phyloP scores from a whole-genome alignment of 75 land plant genomes.

The Ceratopteris richardii region DNA sequence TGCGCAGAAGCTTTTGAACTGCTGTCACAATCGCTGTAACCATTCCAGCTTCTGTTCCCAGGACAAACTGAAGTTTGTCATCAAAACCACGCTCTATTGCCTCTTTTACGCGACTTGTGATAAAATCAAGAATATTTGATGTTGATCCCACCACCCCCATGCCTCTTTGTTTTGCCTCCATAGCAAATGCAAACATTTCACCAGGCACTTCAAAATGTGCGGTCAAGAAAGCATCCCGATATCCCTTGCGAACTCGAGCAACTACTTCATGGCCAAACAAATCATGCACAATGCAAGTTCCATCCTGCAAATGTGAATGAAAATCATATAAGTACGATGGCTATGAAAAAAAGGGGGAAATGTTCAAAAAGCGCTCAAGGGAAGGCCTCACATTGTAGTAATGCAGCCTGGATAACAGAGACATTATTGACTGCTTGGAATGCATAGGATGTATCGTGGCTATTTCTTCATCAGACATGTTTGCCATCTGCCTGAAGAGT shows the following conservation, averaged over 20 bases:
- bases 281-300: conserved; percentile 88
- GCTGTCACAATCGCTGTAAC: conserved; percentile 89
- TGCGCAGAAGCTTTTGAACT: conserved; percentile 47
- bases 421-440: conserved; percentile 49
- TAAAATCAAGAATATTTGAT: conserved; percentile 81
- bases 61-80: conserved; percentile 88
- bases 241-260: conserved; percentile 60
- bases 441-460: conserved; percentile 75
- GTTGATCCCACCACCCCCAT: conserved; percentile 99
- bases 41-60: conserved; percentile 99
- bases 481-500: conserved; percentile 68
- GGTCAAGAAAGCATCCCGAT: conserved; percentile 83
- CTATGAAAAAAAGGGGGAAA: not conserved
- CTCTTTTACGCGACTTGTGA: conserved; percentile 57
- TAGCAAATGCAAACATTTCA: conserved; percentile 91
- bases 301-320: conserved; percentile 48
- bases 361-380: no score
- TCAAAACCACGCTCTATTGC: conserved; percentile 62
- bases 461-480: conserved; percentile 80
- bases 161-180: conserved; percentile 92
- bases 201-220: conserved; percentile 99
- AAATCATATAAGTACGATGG: not conserved
- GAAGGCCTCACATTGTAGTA: conserved; percentile 71
- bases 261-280: conserved; percentile 93
- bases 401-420: conserved; percentile 67